Conservation (phyloP, 1,284 basidiomycete species). For the Cryptococcus sp. region DNA sequence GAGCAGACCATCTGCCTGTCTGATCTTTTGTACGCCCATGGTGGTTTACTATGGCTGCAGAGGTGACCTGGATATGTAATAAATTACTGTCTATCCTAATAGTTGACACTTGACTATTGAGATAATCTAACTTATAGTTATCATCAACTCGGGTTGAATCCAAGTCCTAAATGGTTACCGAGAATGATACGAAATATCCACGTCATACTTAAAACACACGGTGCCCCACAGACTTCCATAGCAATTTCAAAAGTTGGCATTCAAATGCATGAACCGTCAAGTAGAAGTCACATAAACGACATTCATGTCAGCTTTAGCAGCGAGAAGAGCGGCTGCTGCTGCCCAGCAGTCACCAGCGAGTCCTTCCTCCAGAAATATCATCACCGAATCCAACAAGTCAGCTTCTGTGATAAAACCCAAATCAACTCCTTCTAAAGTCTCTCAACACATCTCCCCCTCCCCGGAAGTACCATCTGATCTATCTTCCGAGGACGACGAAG, state of each 20-base stretch:
- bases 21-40: constrained; percentile 55
- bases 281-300: background rate
- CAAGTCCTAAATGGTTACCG: too few relatives aligned
- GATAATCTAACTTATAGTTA: too few relatives aligned
- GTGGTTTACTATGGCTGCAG: background rate
- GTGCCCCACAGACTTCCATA: too few relatives aligned
- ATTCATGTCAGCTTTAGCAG: constrained; percentile 18
- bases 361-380: background rate
- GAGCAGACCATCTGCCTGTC: constrained; percentile 59
- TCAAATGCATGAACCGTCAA: too few relatives aligned
- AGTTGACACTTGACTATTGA: too few relatives aligned
- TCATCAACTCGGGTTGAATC: too few relatives aligned
- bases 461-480: background rate
- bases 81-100: too few relatives aligned
- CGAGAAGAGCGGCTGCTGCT: constrained; percentile 12
- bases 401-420: background rate
- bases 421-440: background rate
- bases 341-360: background rate
- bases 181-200: too few relatives aligned
- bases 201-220: too few relatives aligned
- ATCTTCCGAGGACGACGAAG: background rate
- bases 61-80: too few relatives aligned
- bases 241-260: too few relatives aligned
- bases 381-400: background rate
- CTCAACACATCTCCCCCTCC: background rate